These are phyloP conservation scores for Solanum etuberosum DNA, from an alignment of 257 asterid genomes.

Conservation along the genomic window DNA sequence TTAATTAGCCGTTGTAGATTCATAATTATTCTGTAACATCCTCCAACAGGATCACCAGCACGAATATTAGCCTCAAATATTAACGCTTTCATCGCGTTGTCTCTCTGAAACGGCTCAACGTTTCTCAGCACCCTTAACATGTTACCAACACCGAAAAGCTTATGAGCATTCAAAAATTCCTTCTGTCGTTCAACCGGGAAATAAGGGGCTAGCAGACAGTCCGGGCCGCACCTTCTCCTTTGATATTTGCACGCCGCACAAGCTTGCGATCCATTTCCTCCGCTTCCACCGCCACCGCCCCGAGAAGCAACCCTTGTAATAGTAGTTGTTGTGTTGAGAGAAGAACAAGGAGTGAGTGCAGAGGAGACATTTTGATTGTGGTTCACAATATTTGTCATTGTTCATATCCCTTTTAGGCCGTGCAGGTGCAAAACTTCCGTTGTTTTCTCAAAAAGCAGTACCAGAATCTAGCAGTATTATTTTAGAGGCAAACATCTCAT, in stretches of 20 bases:
- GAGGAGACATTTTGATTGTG: background rate
- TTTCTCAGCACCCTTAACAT: slow-evolving; percentile 3
- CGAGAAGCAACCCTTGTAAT: background rate
- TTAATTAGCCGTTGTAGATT: background rate
- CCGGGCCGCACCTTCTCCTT: slow-evolving; percentile 25
- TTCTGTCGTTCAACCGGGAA: slow-evolving; percentile 26
- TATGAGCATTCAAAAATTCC: slow-evolving; percentile 27
- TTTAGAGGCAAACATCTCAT: background rate
- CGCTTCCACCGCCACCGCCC: background rate
- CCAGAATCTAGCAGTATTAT: background rate
- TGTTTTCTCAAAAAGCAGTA: background rate
- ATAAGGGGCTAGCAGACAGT: slow-evolving; percentile 24
- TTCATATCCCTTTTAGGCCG: background rate
- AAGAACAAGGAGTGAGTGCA: background rate
- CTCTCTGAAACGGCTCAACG: background rate
- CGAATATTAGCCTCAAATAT: slow-evolving; percentile 17
- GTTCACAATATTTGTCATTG: background rate
- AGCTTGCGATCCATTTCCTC: slow-evolving; percentile 9
- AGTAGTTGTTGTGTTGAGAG: background rate
- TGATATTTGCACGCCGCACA: slow-evolving; percentile 56
- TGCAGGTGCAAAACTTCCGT: background rate
- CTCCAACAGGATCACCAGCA: slow-evolving; percentile 30
- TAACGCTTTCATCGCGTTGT: slow-evolving; percentile 8
- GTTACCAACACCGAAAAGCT: slow-evolving; percentile 25
- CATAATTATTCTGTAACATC: slow-evolving; percentile 2